Evolutionary conservation across 1,284 basidiomycete species (phyloP), one percentile per base, ranked within the genome.

Genomic region (Takashimella tepidaria): DNA sequence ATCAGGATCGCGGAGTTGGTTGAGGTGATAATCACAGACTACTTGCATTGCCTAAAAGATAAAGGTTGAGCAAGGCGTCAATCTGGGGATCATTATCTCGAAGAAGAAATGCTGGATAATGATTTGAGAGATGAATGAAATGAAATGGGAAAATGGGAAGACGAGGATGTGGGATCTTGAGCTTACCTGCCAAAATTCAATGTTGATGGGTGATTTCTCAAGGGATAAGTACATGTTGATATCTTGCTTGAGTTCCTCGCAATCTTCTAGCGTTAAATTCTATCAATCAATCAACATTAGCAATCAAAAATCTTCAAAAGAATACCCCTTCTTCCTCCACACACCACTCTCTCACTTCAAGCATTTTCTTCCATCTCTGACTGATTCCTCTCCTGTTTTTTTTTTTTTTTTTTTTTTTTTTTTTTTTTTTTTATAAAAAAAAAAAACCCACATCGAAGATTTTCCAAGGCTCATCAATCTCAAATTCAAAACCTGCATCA

Each of bases 161-260:
- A 19, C 41, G 11, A 22, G 10, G 16, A 48, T 44, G 24, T 5
- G 37, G 41, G 24, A 22, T 25, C 23, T 55, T 52, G 37, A 77
- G n/a, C 87, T 64, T 70, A 91, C 90, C 56, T 92, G 89, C 96
- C 96, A 99, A 72, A 98, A 98, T 62, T 98, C 93, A 54, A 93
- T 83, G 69, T 95, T 93, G 41, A 84, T 78, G 12, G 91, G 84
- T 19, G 83, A 82, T 64, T 87, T 85, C 72, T 99, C 96, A 37
- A 98, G 80, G 5, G 84, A 81, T 42, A 98, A 80, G 70, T 98
- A 97, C 68, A 85, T 85, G 73, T 92, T 87, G 62, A 99, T 97
- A 70, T 98, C 95, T 48, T 89, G 85, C 60, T 96, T 88, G 20
- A 99, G 79, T 73, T 98, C 95, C 61, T 92, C 85, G 3, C 91